Percentiles rank a stretch among this genome's conserved stretches.
Evolutionary conservation across 495 filamentous ascomycete genomes (phyloP).

Genomic region (Penicillium manginii): DNA sequence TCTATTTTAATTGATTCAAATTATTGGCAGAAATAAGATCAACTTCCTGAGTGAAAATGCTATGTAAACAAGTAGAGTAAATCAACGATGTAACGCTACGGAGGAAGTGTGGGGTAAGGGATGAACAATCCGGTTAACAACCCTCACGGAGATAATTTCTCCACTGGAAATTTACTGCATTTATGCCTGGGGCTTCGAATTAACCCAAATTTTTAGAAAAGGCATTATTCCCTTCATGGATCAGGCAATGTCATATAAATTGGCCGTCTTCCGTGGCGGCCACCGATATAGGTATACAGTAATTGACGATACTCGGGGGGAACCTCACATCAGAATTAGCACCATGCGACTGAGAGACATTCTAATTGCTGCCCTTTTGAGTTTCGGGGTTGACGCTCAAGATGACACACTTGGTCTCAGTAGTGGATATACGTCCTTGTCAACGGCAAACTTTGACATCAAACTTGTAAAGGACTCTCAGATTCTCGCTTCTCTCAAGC

Average conservation of each 20-base stretch:
- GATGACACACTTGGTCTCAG: constrained; percentile 32
- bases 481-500: constrained; percentile 45
- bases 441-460: constrained; percentile 42
- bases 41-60: not conserved
- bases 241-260: not conserved
- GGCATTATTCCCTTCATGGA: not conserved
- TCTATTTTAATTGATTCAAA: not conserved
- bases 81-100: constrained; percentile 13
- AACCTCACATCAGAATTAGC: not conserved
- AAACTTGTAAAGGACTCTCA: constrained; percentile 38
- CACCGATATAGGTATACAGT: not conserved
- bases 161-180: constrained; percentile 10
- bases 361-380: not conserved
- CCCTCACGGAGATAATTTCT: constrained; percentile 3
- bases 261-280: not conserved
- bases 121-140: constrained; percentile 7
- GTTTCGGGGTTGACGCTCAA: constrained; percentile 10
- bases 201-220: not conserved
- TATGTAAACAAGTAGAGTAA: not conserved
- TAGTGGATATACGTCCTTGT: constrained; percentile 38
- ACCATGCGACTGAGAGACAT: constrained; percentile 1
- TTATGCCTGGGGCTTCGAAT: not conserved
- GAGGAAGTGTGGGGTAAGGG: constrained; percentile 14
- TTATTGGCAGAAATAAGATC: not conserved
- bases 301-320: too few species aligned